phyloP scores from a whole-genome alignment of 1,284 basidiomycete species.

The Rhodofomes roseus region DNA sequence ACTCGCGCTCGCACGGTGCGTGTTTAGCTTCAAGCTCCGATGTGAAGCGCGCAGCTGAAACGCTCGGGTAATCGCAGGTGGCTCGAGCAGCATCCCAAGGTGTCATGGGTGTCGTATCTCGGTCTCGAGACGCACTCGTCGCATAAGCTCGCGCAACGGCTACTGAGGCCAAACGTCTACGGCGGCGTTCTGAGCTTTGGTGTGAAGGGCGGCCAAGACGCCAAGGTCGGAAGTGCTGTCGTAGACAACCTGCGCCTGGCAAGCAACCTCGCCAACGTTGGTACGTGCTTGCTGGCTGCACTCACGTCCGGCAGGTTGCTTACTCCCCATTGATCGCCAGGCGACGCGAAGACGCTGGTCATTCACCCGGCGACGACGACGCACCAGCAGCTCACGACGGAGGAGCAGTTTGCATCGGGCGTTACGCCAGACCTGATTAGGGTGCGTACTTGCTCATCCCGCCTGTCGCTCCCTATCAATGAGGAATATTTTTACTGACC shows the following conservation, averaged over 20 bases:
- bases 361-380: conserved; percentile 86
- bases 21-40: conserved; percentile 3
- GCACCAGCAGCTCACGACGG: conserved; percentile 71
- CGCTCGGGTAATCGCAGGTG: conserved; percentile 34
- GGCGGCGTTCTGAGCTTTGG: conserved; percentile 86
- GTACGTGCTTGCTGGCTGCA: conserved; percentile 51
- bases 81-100: conserved; percentile 68
- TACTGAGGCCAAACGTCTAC: conserved; percentile 55
- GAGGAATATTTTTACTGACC: too few relatives aligned
- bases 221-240: conserved; percentile 55
- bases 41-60: not conserved
- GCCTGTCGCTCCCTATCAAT: not conserved
- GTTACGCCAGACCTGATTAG: conserved; percentile 82
- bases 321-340: conserved; percentile 38
- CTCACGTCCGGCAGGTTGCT: not conserved
- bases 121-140: conserved; percentile 68
- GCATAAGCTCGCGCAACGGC: conserved; percentile 56
- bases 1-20: conserved; percentile 64
- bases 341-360: conserved; percentile 57
- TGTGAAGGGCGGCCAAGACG: conserved; percentile 55
- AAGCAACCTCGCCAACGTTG: conserved; percentile 79
- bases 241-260: conserved; percentile 78
- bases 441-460: conserved; percentile 37
- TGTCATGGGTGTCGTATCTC: conserved; percentile 83
- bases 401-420: conserved; percentile 69